Conservation (phyloP, 306 rosid species). For the Prunus campanulata region DNA sequence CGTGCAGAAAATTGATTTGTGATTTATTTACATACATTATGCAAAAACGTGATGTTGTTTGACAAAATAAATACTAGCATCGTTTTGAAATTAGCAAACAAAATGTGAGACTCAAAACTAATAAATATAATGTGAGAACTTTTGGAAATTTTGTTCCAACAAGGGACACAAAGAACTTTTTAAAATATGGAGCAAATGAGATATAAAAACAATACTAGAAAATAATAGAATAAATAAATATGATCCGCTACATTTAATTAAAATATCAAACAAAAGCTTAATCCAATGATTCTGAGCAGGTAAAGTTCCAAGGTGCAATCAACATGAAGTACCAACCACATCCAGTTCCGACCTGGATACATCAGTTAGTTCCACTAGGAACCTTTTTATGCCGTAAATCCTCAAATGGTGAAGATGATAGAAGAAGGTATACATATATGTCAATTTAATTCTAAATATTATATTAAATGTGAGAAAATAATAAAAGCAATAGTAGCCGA, state of each 20-base stretch:
- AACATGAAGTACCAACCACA: constrained; percentile 10
- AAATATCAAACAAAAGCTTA: neutral
- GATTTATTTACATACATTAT: too few species aligned
- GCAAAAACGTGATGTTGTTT: too few species aligned
- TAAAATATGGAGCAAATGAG: neutral
- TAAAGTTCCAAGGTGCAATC: neutral
- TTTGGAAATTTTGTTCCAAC: too few species aligned
- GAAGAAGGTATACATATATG: constrained; percentile 20
- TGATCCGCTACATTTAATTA: neutral
- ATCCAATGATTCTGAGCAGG: neutral
- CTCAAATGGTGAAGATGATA: constrained; percentile 22
- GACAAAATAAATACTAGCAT: too few species aligned
- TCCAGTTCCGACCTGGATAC: constrained; percentile 24
- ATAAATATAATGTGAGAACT: too few species aligned
- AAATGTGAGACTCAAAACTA: too few species aligned
- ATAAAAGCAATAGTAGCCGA: neutral
- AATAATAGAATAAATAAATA: neutral
- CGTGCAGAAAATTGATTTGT: neutral
- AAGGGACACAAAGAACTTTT: too few species aligned
- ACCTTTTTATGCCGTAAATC: constrained; percentile 29
- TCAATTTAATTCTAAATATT: constrained; percentile 13
- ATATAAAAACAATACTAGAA: neutral
- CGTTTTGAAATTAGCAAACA: too few species aligned
- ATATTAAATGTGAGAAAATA: neutral
- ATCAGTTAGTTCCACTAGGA: constrained; percentile 19